Evolutionary conservation across 768 basidiomycete species (phyloP), one percentile per base, ranked within the genome.

Genomic region (Pleurotus eryngii): DNA sequence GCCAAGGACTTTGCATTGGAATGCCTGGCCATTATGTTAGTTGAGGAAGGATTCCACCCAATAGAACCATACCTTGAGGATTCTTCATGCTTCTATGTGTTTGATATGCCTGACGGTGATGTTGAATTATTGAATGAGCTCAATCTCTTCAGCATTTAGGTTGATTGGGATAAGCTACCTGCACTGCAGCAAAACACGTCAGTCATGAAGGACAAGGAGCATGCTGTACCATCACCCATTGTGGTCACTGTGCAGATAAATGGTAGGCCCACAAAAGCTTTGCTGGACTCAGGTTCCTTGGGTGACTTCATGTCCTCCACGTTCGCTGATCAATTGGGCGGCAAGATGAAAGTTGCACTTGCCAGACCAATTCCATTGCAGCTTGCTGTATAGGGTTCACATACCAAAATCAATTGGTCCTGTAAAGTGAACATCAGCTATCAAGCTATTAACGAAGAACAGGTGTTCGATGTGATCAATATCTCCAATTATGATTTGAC

Each of bases 221-320:
- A 63, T 0, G 5, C 53, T 2, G 56, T 73, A 0, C 73, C 74
- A 0, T 69, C 71, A 49, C 74, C 74, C 0, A 43, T 77, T 0
- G 65, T 75, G 0, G 61, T 78, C 0, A 64, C 64, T 0, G 65
- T 71, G 0, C 39, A 61, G 0, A 57, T 79, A 1, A 73, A 79
- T 59, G 74, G 70, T 0, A 55, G 73, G 1, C 67, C 69, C 0
- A 69, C 59, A 0, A 57, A 67, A 2, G 74, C 77, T 0, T 57
- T 80, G 6, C 20, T 78, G 0, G 76, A 77, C 56, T 67, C 67
- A 0, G 76, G 76, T 0, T 77, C 72, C 0, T 55, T 74, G 1
- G 74, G 74, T 1, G 77, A 79, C 59, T 78, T 80, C 55, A 68
- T 80, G 24, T 74, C 74, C 0, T 61, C 69, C 0, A 70, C 62